Evolutionary conservation across 2,329 filamentous ascomycete species (phyloP), one percentile per base, ranked within the genome.

Genomic region (Pochonia chlamydosporia): DNA sequence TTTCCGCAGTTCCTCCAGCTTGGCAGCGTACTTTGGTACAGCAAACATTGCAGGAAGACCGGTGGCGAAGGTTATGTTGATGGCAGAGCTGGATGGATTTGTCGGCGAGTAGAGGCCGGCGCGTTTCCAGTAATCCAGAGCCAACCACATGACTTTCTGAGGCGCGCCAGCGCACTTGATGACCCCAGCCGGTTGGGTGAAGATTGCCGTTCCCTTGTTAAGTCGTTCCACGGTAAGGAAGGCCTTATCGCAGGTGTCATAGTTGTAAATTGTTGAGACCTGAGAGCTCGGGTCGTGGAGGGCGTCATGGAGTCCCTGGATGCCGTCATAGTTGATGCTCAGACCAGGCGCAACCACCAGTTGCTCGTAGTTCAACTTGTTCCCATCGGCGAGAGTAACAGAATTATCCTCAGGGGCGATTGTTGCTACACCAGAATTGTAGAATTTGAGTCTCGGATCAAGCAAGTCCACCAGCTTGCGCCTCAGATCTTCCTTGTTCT

Each of bases 101-200:
- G 7, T 11, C 9, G 26, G 40, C 11, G 25, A 31, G 61, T 81
- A 81, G 3, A 78, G 58, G 2, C 76, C 78, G 0, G 67, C 66
- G 25, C 65, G 63, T 62, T 75, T 78, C 79, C 79, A 82, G 61
- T 78, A 62, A 56, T 82, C 76, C 36, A 81, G 63, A 1, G 79
- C 79, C 14, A 82, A 70, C 79, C 79, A 82, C 76, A 82, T 75
- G 56, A 74, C 66, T 63, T 82, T 82, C 52, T 82, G 79, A 10
- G 79, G 79, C 3, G 78, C 79, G 37, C 79, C 79, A 3, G 79
- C 79, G 52, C 79, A 82, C 63, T 82, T 82, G 63, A 82, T 69
- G 5, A 73, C 66, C 39, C 79, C 78, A 1, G 74, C 68, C 2
- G 79, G 79, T 52, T 81, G 78, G 1, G 78, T 81, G 65, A 82